Base-by-base conservation (phyloP, 2,329 filamentous ascomycete genomes). In the Fusarium siculi region DNA sequence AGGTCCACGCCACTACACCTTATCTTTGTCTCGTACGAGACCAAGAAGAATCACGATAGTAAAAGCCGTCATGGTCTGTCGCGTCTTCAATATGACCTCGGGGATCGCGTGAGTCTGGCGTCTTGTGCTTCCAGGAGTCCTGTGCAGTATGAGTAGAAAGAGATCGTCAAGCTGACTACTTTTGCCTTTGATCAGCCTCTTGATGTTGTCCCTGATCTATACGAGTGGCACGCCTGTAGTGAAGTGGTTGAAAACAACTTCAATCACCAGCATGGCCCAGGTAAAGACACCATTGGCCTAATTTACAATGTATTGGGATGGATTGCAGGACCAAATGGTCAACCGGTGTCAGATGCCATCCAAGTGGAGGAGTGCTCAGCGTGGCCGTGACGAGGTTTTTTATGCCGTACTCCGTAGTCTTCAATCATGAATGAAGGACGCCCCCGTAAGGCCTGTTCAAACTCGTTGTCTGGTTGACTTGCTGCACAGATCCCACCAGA, bases 71-170 rank as follows among this genome's bases (percentile, higher is more conserved):
- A n/a, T 40, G 39, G 12, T 14, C 19, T 21, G 19, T n/a, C 19
- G 7, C 39, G 39, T 5, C 39, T 21, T 40, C 12, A n/a, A 14
- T 4, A 40, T 14, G 39, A 14, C 19, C 19, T n/a, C 7, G 7
- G 5, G 19, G 0, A n/a, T 40, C 39, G 7, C 12, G 7, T 9
- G 9, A 0, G 39, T 14, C 19, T 40, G 12, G 19, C 4, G 19
- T 9, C 39, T 40, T 12, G 39, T n/a, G 39, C 12, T n/a, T n/a
- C 4, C 14, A n/a, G 12, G 39, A 19, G 12, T 7, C 37, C 21
- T 7, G 14, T n/a, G 12, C 7, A 1, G 9, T 3, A 40, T 14
- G 8, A 21, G 19, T 8, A 21, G 12, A 14, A 40, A 14, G 4
- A 40, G 10, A 12, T 40, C 19, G 4, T 40, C 19, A 12, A 40